These are phyloP conservation scores for Rosellinia necatrix DNA, from an alignment of 2,329 filamentous ascomycete species.

Conservation along the genomic window DNA sequence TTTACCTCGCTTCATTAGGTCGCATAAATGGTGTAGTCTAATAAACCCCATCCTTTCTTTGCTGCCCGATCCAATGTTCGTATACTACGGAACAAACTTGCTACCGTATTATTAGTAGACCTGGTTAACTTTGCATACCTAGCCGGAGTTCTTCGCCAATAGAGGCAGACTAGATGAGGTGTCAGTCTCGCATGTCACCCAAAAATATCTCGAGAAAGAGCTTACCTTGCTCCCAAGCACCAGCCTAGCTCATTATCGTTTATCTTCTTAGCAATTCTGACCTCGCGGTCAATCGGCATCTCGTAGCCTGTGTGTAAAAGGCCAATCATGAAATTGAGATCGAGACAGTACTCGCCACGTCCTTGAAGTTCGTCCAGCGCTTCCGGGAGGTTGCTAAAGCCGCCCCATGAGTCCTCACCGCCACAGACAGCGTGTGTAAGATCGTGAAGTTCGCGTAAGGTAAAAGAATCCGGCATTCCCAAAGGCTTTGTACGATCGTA, in stretches of 20 bases:
- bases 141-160: constrained; percentile 79
- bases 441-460: constrained; percentile 84
- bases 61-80: background rate
- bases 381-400: constrained; percentile 75
- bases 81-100: background rate
- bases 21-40: constrained; percentile 21
- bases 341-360: constrained; percentile 89
- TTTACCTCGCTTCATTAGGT: constrained; percentile 24
- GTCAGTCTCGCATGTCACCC: constrained; percentile 43
- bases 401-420: constrained; percentile 76
- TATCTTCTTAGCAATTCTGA: constrained; percentile 99
- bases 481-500: constrained; percentile 92
- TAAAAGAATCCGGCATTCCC: constrained; percentile 98
- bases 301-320: constrained; percentile 95
- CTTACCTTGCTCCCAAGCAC: constrained; percentile 95
- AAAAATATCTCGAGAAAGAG: constrained; percentile 13
- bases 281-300: constrained; percentile 94
- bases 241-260: constrained; percentile 95
- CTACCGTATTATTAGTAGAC: constrained; percentile 54
- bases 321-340: constrained; percentile 95
- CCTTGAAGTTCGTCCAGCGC: constrained; percentile 80
- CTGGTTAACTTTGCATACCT: constrained; percentile 85
- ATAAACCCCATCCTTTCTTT: constrained; percentile 6
- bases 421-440: constrained; percentile 83
- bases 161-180: constrained; percentile 71